Evolutionary conservation across 306 rosid genomes (phyloP), one percentile per base, ranked within the genome.

Genomic region (Ormosia semicastrata): DNA sequence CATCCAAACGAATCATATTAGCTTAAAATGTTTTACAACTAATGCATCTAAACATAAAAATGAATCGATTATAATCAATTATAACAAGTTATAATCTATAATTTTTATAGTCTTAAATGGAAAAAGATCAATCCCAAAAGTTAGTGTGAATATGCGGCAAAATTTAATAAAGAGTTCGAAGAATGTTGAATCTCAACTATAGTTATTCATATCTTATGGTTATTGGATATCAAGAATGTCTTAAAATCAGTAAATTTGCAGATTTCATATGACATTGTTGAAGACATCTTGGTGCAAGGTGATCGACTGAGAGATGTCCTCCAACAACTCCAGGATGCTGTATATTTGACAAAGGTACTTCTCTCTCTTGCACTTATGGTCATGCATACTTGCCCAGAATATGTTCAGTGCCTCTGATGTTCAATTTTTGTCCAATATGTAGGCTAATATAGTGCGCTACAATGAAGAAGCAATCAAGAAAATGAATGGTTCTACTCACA

Each of bases 271-370:
- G 99, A 95, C 83, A 88, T 95, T 85, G 84, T 85, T 83, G 93
- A 95, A 84, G 98, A 92, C 89, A 91, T 95, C 85, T 84, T 89
- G 81, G 88, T 86, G 47, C 99, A 92, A 90, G 96, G 98, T 54
- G 88, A 92, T 79, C 90, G 67, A 53, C 71, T 93, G 73, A 90
- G 88, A 84, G 96, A 95, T 79, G 87, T 92, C 52, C 91, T 93
- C 68, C 84, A 87, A 85, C 94, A 93, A 85, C 97, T 95, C 81
- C 96, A 95, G 80, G 98, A 95, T 88, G 99, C 99, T 11, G 97
- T 93, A 71, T 86, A 89, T 85, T 73, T 95, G 93, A 93, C 98
- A 46, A 95, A 95, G 94, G 99, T 86, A 39, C 77, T 43, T 37
- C 58, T 79, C 75, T 73, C 66, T 69, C 66, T 41, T 32, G 43